Base-by-base conservation (phyloP, 108 stramenopile species). In the Fragilaria crotonensis region DNA sequence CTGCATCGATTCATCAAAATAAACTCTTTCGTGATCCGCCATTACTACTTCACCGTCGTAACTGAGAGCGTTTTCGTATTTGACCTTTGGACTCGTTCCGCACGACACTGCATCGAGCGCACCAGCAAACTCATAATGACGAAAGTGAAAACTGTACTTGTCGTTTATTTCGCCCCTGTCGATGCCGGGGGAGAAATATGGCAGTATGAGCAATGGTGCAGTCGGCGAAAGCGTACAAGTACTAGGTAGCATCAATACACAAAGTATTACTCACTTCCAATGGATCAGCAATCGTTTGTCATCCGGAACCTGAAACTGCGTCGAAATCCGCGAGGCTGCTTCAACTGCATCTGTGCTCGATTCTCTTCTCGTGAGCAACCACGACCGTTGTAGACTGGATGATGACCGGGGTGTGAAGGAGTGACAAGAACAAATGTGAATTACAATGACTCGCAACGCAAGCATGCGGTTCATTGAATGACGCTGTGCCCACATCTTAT, bases 1-100 rank as follows among this genome's bases (percentile, higher is more conserved):
- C 60, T 92, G 90, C 83, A 92, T 84, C 18, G 83, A 84, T 30
- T 81, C 77, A 57, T 92, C 82, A 52, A 84, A 82, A 63, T 50
- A 45, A 54, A 59, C 36, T 44, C 52, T 48, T 31, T 72, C 63
- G 54, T 59, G 19, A 22, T 75, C 62, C 31, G 67, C 46, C 63
- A 79, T 68, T 19, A 54, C 54, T n/a, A 57, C 68, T 19, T 69
- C 51, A 5, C 72, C 67, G 21, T 25, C 51, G 46, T 78, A 72
- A 32, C 49, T 48, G 25, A 78, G 52, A 36, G 60, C 68, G 47
- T 76, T 60, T 17, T 41, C 36, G 36, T 41, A 41, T 14, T 41
- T 41, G 7, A 41, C 14, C 14, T 14, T 7, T 11, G 7, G 50
- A 61, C 26, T 53, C 22, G 25, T 64, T 14, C 20, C 58, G 30